Evolutionary conservation across 2,329 filamentous ascomycete genomes (phyloP), one percentile per base, ranked within the genome.

Genomic region (Curvularia verruculosa): DNA sequence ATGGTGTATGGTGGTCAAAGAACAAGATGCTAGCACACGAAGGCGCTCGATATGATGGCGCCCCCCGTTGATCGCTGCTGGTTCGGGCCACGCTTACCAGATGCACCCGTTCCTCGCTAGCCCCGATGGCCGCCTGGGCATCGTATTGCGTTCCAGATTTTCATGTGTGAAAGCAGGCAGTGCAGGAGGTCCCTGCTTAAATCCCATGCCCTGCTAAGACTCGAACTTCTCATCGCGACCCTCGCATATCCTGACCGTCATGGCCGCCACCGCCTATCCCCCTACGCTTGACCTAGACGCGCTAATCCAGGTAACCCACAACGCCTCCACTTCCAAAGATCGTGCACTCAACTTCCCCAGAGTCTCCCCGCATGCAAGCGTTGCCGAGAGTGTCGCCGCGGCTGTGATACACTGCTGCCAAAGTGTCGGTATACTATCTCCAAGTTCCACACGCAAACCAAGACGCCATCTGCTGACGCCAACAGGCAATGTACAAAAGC

Each of bases 401-500:
- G 72, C 44, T 75, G 72, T 64, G 72, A 75, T 60, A 73, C 72
- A n/a, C 58, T 69, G 39, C 67, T 76, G 23, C 73, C 73, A 48
- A 73, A 71, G 51, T 76, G 73, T 67, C 67, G 68, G 70, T 69
- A 64, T 41, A 44, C 41, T 26, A 37, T 37, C 51, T 21, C 46
- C 37, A 34, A 34, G 36, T 56, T 41, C 37, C 43, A 34, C 53
- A 18, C 24, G n/a, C n/a, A n/a, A n/a, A n/a, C n/a, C n/a, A 3
- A 44, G 24, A 23, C n/a, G 43, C 34, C 23, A 46, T 46, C 36
- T 37, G 52, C 65, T 64, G 50, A 62, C 52, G 12, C 13, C 24
- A 23, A 46, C 63, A 73, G 73, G 50, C 73, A 76, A 64, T 76
- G 73, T 55, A 70, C 70, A 39, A 76, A 75, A 59, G 71, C 73